Evolutionary conservation across 2,329 filamentous ascomycete species (phyloP), one percentile per base, ranked within the genome.

Genomic region (Madurella fahalii): DNA sequence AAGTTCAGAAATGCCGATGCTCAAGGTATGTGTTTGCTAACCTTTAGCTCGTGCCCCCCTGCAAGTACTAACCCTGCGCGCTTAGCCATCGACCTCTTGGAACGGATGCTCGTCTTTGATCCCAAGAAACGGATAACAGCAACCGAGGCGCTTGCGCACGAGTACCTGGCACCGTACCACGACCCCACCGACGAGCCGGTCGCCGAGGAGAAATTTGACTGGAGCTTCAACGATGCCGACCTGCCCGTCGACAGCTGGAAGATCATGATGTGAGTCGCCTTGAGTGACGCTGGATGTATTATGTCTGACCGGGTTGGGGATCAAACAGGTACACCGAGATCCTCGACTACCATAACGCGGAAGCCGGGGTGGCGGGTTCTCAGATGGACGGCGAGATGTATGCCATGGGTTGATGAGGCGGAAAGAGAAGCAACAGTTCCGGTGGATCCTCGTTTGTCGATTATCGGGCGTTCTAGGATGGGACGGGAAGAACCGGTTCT

Each of bases 191-290:
- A 99, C 68, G 94, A 99, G 78, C 94, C 94, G 1, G 86, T 91
- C 15, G 90, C 94, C 18, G 90, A 96, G 58, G 92, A 96, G 78
- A 96, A 96, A 76, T 99, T 99, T 67, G 94, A 99, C 71, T 99
- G 94, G 94, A 96, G 92, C 51, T 99, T 99, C 76, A 97, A 97
- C 72, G 94, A 99, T 66, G 94, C 93, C 46, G 94, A 99, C 69
- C 78, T 99, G 54, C 93, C 94, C 1, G 92, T 97, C 48, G 94
- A 99, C 69, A 96, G 92, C n/a, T 99, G 94, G 94, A 99, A 99
- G 78, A 96, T 99, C 70, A 99, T 97, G 94, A 99, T 99, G 94
- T 96, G 80, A 69, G 87, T 71, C 25, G 40, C 37, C 50, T 15
- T 5, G n/a, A 18, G 37, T 13, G 9, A 25, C 25, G 25, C 3